These are phyloP conservation scores for Fusarium sp. DNA, from an alignment of 2,329 filamentous ascomycete genomes.

Conservation along the genomic window DNA sequence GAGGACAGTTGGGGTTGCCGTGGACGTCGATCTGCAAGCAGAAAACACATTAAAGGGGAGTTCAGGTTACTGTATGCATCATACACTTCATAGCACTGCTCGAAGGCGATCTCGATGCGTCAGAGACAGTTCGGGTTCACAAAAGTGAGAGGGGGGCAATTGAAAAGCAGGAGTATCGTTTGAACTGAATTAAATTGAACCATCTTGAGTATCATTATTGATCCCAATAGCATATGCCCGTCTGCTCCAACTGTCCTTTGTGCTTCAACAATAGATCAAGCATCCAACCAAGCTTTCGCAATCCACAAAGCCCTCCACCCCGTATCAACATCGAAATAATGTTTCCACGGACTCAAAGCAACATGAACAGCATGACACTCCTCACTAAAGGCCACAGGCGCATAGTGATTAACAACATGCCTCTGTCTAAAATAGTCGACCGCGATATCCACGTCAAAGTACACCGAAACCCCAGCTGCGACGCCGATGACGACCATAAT, in stretches of 20 bases:
- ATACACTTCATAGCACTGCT: no score
- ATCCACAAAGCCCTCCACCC: conserved; percentile 40
- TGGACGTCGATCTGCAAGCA: no score
- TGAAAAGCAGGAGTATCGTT: neutral
- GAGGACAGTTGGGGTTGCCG: neutral
- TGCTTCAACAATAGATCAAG: conserved; percentile 19
- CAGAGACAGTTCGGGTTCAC: neutral
- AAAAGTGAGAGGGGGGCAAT: neutral
- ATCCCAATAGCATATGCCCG: no score
- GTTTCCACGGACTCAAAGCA: neutral
- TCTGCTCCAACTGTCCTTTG: no score
- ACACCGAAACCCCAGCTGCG: neutral
- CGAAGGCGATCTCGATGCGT: no score
- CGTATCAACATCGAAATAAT: neutral
- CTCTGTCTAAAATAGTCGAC: neutral
- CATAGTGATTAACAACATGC: neutral
- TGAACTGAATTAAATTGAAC: neutral
- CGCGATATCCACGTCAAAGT: neutral
- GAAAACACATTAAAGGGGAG: no score
- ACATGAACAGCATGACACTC: neutral
- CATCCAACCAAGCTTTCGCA: conserved; percentile 38
- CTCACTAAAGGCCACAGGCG: neutral
- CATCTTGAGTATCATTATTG: neutral
- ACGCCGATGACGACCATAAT: neutral
- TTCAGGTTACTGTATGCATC: no score